Conservation (phyloP, 176 grass and related monocot genomes). For the Avena sativa region DNA sequence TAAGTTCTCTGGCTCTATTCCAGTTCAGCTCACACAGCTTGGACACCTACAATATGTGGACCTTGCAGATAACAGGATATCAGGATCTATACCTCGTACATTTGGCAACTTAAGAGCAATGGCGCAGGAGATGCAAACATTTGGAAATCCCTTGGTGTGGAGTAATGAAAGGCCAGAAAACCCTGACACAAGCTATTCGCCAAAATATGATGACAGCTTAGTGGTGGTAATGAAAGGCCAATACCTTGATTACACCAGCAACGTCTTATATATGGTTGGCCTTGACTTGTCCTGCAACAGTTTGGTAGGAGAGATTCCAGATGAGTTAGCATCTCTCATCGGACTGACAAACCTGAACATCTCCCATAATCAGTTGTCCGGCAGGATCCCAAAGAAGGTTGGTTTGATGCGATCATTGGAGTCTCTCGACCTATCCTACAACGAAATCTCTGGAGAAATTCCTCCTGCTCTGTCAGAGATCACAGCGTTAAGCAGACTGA, state of each 20-base stretch:
- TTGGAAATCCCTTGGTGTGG: neutral
- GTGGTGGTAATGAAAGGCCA: conserved; percentile 27
- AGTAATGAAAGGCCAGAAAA: neutral
- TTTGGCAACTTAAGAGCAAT: neutral
- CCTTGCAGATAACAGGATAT: neutral
- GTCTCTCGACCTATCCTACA: conserved; percentile 52
- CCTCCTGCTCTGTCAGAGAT: neutral
- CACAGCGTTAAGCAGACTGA: neutral
- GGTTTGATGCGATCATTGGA: conserved; percentile 12
- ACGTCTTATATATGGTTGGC: neutral
- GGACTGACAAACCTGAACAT: conserved; percentile 36
- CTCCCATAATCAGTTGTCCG: conserved; percentile 39
- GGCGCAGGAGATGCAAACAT: neutral
- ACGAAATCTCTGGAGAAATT: conserved; percentile 33
- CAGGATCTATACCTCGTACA: neutral
- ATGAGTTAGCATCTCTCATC: neutral
- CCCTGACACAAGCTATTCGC: neutral
- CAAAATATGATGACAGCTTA: conserved; percentile 2
- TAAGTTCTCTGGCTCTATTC: conserved; percentile 6
- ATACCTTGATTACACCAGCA: neutral
- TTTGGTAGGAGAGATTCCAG: conserved; percentile 42
- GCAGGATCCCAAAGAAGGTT: conserved; percentile 39
- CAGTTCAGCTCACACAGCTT: neutral
- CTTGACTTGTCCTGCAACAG: conserved; percentile 48
- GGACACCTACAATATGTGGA: neutral